These are phyloP conservation scores for Mycogone perniciosa DNA, from an alignment of 2,329 filamentous ascomycete genomes.

Conservation along the genomic window DNA sequence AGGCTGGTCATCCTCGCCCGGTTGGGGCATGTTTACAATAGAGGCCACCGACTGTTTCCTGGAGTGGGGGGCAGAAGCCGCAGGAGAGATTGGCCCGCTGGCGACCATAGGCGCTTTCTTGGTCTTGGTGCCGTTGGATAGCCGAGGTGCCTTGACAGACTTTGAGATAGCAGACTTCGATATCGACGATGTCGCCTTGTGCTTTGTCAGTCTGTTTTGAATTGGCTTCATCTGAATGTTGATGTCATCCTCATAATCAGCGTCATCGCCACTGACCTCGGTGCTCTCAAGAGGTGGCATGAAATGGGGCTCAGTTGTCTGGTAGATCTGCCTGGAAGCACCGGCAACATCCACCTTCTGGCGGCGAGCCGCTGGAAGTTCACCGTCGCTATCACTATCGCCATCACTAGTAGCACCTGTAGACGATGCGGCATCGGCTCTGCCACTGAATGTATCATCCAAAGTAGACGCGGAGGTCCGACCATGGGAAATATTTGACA, in stretches of 20 bases:
- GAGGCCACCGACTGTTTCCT: slow-evolving; percentile 72
- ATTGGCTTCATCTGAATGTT: slow-evolving; percentile 36
- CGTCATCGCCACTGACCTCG: slow-evolving; percentile 30
- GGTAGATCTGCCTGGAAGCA: slow-evolving; percentile 40
- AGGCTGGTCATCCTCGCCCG: slow-evolving; percentile 79
- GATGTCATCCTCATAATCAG: slow-evolving; percentile 29
- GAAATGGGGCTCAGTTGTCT: slow-evolving; percentile 48
- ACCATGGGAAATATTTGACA: slow-evolving; percentile 87
- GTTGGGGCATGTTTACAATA: slow-evolving; percentile 37
- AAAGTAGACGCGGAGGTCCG: slow-evolving; percentile 88
- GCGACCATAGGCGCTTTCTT: slow-evolving; percentile 43
- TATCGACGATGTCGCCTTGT: slow-evolving; percentile 29
- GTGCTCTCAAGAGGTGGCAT: slow-evolving; percentile 45
- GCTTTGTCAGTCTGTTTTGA: slow-evolving; percentile 35
- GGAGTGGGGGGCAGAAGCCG: slow-evolving; percentile 60
- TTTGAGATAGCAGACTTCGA: slow-evolving; percentile 34
- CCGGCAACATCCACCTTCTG: slow-evolving; percentile 47
- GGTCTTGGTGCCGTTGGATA: slow-evolving; percentile 34
- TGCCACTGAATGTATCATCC: slow-evolving; percentile 88
- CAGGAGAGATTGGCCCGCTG: slow-evolving; percentile 50
- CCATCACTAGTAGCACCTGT: slow-evolving; percentile 77
- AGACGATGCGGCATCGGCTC: slow-evolving; percentile 77
- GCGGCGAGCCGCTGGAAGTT: slow-evolving; percentile 52
- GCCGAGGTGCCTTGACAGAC: slow-evolving; percentile 38
- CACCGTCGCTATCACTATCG: slow-evolving; percentile 60